Conservation (phyloP, 202 grass and related monocot species). For the Cymbopogon flexuosus region DNA sequence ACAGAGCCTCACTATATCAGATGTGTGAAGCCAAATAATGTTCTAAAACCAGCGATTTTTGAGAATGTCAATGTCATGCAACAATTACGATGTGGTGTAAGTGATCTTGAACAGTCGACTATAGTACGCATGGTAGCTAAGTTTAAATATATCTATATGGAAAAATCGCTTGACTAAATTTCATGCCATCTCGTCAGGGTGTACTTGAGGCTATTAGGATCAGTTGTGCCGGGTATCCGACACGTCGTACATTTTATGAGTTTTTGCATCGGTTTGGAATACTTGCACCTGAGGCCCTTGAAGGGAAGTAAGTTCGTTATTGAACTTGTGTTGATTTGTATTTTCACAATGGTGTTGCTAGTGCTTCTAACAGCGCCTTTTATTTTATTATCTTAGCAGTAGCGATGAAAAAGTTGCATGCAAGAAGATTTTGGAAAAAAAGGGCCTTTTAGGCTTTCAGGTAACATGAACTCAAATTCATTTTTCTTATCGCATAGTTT, state of each 20-base stretch:
- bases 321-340: conserved; percentile 25
- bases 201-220: conserved; percentile 99
- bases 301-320: conserved; percentile 74
- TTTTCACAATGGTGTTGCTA: conserved; percentile 18
- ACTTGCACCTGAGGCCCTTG: conserved; percentile 80
- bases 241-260: conserved; percentile 94
- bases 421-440: conserved; percentile 88
- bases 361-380: conserved; percentile 2
- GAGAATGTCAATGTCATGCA: conserved; percentile 99
- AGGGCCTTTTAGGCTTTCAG: conserved; percentile 85
- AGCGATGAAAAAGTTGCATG: conserved; percentile 90
- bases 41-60: conserved; percentile 86
- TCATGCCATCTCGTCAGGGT: conserved; percentile 55
- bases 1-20: conserved; percentile 98
- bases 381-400: conserved; percentile 41
- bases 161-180: conserved; percentile 15
- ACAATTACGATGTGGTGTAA: conserved; percentile 97
- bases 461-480: conserved; percentile 44
- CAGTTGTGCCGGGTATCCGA: conserved; percentile 98
- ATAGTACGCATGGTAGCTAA: not conserved
- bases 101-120: conserved; percentile 36
- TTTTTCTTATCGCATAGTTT: conserved; percentile 2
- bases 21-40: conserved; percentile 99
- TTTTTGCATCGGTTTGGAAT: conserved; percentile 96
- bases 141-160: not conserved